Conservation (phyloP, 148 eudicot species). For the Nepenthes mirabilis region DNA sequence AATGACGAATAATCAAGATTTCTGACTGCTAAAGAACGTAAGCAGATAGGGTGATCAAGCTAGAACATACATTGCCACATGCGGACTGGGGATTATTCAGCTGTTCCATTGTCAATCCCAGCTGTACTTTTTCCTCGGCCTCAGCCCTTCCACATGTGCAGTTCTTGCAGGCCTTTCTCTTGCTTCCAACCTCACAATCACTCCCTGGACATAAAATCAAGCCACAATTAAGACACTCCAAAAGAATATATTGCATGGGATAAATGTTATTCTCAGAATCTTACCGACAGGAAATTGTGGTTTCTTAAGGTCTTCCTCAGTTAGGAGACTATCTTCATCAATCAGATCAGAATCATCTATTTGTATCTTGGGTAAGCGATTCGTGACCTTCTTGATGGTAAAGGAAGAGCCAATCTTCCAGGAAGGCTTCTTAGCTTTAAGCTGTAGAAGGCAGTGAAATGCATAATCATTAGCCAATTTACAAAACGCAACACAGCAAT, state of each 20-base stretch:
- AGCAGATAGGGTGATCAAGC: too few relatives aligned
- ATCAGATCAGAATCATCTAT: constrained; percentile 72
- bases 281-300: constrained; percentile 57
- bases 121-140: constrained; percentile 66
- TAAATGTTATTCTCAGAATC: background rate
- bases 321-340: constrained; percentile 85
- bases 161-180: constrained; percentile 92
- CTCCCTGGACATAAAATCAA: constrained; percentile 24
- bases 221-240: background rate
- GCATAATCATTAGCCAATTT: too few relatives aligned
- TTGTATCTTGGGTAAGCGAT: constrained; percentile 55
- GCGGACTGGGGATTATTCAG: constrained; percentile 70
- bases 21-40: too few relatives aligned
- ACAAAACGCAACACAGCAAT: background rate
- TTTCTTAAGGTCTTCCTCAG: constrained; percentile 83
- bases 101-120: constrained; percentile 66
- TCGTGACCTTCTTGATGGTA: constrained; percentile 42
- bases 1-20: too few relatives aligned
- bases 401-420: constrained; percentile 91
- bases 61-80: constrained; percentile 43
- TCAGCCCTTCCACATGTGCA: constrained; percentile 94
- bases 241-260: too few relatives aligned
- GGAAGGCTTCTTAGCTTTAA: constrained; percentile 62
- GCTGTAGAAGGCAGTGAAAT: constrained; percentile 13
- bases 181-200: constrained; percentile 86